A percentile compares a stretch with the other conserved stretches of the same genome.
These are phyloP conservation scores for Scopulariopsis brevicaulis DNA, from an alignment of 2,329 filamentous ascomycete species.

Conservation along the genomic window DNA sequence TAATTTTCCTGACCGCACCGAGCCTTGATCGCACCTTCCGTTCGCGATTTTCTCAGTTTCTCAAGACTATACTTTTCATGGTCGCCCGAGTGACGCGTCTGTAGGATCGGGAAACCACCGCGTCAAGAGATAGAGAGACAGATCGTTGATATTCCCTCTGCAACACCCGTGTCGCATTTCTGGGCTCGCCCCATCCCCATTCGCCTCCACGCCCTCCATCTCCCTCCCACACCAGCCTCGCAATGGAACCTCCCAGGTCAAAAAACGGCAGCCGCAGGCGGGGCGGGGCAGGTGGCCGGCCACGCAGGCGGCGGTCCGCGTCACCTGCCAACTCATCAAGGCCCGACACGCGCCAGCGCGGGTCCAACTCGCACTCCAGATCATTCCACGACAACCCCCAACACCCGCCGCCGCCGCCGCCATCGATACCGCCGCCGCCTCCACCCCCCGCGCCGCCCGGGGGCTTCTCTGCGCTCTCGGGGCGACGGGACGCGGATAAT, in stretches of 20 bases:
- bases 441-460: not conserved
- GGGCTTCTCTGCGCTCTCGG: not conserved
- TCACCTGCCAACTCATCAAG: not conserved
- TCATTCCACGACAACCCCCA: not conserved
- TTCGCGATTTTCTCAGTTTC: not conserved
- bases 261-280: not conserved
- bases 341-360: not conserved
- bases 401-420: not conserved
- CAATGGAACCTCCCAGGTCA: conserved; percentile 1
- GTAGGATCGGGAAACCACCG: not conserved
- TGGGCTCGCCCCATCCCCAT: not conserved
- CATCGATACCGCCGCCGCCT: not conserved
- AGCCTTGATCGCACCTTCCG: not conserved
- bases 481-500: not conserved
- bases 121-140: not conserved
- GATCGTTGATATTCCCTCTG: not conserved
- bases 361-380: not conserved
- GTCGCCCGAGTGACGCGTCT: not conserved
- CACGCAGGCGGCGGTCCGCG: not conserved
- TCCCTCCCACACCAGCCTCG: not conserved
- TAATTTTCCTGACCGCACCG: not conserved
- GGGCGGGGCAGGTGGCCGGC: not conserved
- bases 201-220: not conserved
- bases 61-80: not conserved
- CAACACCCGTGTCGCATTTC: not conserved